Evolutionary conservation across 2,329 filamentous ascomycete species (phyloP).

Genomic region (Colletotrichum chlorophyti): DNA sequence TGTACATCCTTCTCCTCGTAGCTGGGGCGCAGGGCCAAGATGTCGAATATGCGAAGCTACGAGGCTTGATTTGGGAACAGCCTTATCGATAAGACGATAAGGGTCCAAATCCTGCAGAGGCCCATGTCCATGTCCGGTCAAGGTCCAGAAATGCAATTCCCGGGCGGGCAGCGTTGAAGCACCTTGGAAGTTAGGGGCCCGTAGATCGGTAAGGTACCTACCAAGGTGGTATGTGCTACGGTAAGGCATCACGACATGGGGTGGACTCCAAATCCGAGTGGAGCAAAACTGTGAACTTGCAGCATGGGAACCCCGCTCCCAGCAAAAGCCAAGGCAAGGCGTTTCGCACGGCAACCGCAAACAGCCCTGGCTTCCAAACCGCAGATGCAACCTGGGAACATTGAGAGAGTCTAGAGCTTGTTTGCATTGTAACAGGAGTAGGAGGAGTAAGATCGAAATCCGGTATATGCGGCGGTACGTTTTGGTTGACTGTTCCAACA

Average conservation of each 20-base stretch:
- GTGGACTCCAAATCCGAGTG: conserved; percentile 12
- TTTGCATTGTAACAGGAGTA: no score
- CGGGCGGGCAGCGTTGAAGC: no score
- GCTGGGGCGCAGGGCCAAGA: neutral
- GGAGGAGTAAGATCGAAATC: no score
- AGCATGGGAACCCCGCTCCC: conserved; percentile 1
- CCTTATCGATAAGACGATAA: conserved; percentile 6
- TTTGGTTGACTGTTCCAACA: no score
- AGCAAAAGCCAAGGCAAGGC: conserved; percentile 20
- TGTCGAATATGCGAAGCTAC: neutral
- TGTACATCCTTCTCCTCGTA: neutral
- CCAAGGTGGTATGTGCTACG: no score
- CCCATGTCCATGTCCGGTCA: conserved; percentile 5
- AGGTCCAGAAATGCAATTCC: neutral
- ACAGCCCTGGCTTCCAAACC: no score
- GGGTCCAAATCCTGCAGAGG: neutral
- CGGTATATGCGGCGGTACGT: neutral
- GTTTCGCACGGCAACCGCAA: conserved; percentile 27
- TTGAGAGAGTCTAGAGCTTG: conserved; percentile 19
- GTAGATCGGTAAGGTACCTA: conserved; percentile 26
- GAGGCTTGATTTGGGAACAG: neutral
- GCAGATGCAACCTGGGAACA: no score
- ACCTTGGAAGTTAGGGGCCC: conserved; percentile 15
- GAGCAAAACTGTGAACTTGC: no score
- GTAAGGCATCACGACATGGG: no score